Conservation (phyloP, 2,329 filamentous ascomycete species). For the Cercospora sojina region DNA sequence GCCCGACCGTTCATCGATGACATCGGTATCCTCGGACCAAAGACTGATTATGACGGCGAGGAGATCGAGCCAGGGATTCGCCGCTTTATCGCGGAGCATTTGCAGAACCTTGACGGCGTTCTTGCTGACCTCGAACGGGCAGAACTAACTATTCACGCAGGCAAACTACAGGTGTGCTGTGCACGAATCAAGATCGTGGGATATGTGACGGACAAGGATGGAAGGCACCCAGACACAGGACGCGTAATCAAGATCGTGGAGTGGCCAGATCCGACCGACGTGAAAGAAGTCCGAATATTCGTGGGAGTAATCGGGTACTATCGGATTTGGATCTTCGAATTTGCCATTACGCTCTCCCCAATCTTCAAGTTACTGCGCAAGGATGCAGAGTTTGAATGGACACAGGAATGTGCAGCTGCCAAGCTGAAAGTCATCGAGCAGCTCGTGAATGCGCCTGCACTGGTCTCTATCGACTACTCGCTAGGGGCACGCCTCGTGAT, state of each 20-base stretch:
- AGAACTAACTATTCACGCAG: not conserved
- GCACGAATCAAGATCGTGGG: not conserved
- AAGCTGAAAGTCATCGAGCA: no score
- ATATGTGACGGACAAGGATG: not conserved
- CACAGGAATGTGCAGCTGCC: no score
- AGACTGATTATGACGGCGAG: not conserved
- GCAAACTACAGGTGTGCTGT: not conserved
- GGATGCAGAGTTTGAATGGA: not conserved
- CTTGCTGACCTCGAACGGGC: conserved; percentile 3
- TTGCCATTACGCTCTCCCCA: not conserved
- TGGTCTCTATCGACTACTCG: no score
- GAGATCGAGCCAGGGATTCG: not conserved
- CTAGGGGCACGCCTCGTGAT: no score
- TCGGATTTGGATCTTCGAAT: not conserved
- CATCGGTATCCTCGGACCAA: not conserved
- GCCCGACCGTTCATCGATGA: not conserved
- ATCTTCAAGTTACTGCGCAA: not conserved
- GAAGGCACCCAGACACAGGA: not conserved
- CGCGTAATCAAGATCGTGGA: not conserved
- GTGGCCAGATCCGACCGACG: not conserved
- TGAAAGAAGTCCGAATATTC: not conserved
- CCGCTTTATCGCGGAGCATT: not conserved
- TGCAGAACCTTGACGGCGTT: not conserved
- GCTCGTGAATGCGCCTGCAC: no score
- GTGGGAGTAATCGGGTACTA: not conserved